Evolutionary conservation across 192 early-diverging fungal genomes (phyloP).

Genomic region (Thamnidium elegans): DNA sequence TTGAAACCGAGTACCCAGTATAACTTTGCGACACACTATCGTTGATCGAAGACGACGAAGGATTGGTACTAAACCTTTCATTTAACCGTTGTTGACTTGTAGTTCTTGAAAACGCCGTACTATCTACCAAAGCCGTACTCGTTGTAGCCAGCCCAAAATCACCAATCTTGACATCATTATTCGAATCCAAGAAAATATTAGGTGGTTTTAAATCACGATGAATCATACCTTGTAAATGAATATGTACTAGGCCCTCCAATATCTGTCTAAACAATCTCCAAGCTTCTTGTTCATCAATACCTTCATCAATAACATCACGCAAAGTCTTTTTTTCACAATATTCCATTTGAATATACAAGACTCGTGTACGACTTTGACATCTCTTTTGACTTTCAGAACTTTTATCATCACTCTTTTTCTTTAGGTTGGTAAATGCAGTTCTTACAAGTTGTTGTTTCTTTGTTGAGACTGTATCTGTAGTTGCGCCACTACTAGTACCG

Average conservation of each 20-base stretch:
- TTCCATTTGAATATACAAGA: constrained; percentile 97
- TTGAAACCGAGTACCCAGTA: constrained; percentile 21
- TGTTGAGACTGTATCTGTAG: background rate
- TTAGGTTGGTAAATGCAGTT: constrained; percentile 12
- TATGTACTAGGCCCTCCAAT: constrained; percentile 84
- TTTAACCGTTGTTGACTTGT: background rate
- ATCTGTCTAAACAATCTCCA: constrained; percentile 89
- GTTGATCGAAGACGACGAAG: background rate
- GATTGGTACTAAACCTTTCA: background rate
- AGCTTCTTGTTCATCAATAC: constrained; percentile 72
- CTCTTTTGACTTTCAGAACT: constrained; percentile 10
- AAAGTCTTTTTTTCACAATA: constrained; percentile 96
- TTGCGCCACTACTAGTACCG: constrained; percentile 10
- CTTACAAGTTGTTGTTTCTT: background rate
- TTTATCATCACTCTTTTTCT: constrained; percentile 9
- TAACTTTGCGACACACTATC: constrained; percentile 6
- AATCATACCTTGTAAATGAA: constrained; percentile 86
- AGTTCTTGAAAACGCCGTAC: background rate
- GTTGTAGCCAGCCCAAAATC: constrained; percentile 76
- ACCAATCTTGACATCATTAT: constrained; percentile 60
- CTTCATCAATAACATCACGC: constrained; percentile 75
- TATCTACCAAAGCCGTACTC: constrained; percentile 38
- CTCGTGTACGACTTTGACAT: constrained; percentile 39
- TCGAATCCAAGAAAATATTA: constrained; percentile 75
- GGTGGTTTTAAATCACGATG: constrained; percentile 90